These are phyloP conservation scores for Suillus occidentalis DNA, from an alignment of 768 basidiomycete species.

Conservation along the genomic window DNA sequence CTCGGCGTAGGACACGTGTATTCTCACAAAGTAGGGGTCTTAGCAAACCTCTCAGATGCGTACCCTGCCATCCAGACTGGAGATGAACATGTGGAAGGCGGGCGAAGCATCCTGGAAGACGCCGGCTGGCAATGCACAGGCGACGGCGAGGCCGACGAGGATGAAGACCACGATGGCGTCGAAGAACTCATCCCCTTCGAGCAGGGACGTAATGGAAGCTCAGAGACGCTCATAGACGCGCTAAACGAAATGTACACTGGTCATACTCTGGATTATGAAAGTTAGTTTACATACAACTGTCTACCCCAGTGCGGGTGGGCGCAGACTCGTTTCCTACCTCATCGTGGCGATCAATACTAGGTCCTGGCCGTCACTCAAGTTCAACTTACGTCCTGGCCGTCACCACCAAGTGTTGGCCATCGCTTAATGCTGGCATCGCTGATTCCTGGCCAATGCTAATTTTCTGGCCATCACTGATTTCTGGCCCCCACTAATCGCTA, in stretches of 20 bases:
- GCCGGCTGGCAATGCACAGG: background rate
- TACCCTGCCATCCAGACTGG: background rate
- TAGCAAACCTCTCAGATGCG: background rate
- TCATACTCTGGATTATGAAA: background rate
- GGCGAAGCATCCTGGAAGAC: background rate
- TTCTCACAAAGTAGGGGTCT: background rate
- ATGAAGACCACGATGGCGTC: background rate
- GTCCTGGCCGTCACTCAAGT: too few relatives aligned
- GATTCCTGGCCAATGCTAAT: too few relatives aligned
- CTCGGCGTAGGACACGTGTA: constrained; percentile 5
- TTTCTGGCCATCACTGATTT: too few relatives aligned
- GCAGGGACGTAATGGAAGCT: background rate
- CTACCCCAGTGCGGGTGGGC: too few relatives aligned
- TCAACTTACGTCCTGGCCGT: too few relatives aligned
- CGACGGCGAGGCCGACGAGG: background rate
- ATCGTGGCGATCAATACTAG: too few relatives aligned
- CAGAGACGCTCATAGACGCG: background rate
- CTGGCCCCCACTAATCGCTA: too few relatives aligned
- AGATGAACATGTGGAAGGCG: background rate
- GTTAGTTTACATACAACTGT: background rate
- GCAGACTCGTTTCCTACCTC: too few relatives aligned
- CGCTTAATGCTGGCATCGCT: too few relatives aligned
- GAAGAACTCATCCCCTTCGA: background rate
- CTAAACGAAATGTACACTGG: background rate
- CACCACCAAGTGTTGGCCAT: too few relatives aligned